A percentile compares a stretch with the other conserved stretches of the same genome.
phyloP scores from a whole-genome alignment of 2,329 filamentous ascomycete species.

The Diplocarpon rosae region DNA sequence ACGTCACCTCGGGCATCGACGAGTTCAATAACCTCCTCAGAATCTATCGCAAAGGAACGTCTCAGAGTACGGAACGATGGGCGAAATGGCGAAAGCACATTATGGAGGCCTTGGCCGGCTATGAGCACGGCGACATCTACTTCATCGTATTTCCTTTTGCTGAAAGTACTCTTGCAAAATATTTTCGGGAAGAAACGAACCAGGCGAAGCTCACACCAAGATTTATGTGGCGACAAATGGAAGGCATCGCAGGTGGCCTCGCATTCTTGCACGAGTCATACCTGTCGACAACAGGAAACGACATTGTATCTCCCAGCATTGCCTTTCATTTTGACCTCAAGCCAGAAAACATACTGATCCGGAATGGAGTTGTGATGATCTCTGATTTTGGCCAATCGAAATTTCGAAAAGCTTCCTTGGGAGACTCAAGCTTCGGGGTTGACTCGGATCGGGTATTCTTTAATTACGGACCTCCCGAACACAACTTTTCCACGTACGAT shows the following conservation, averaged over 20 bases:
- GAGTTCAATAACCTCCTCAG: neutral
- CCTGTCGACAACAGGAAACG: neutral
- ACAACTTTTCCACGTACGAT: neutral
- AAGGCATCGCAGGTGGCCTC: neutral
- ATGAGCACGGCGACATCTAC: neutral
- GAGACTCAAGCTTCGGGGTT: neutral
- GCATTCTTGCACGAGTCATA: neutral
- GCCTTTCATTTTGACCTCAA: neutral
- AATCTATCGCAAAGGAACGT: neutral
- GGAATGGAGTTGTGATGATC: neutral
- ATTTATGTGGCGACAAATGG: neutral
- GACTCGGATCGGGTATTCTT: neutral
- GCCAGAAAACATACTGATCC: neutral
- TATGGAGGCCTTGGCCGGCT: neutral
- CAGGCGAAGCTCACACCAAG: neutral
- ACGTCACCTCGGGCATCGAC: neutral
- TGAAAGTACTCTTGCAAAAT: neutral
- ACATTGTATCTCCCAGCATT: neutral
- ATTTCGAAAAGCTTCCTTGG: neutral
- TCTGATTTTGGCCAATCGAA: neutral
- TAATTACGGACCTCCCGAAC: neutral
- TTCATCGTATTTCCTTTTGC: neutral
- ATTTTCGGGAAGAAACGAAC: neutral
- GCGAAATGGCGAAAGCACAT: neutral
- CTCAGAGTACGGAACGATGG: neutral